Conservation (phyloP, 805 yeast genomes). For the Ogataea salicorniae region DNA sequence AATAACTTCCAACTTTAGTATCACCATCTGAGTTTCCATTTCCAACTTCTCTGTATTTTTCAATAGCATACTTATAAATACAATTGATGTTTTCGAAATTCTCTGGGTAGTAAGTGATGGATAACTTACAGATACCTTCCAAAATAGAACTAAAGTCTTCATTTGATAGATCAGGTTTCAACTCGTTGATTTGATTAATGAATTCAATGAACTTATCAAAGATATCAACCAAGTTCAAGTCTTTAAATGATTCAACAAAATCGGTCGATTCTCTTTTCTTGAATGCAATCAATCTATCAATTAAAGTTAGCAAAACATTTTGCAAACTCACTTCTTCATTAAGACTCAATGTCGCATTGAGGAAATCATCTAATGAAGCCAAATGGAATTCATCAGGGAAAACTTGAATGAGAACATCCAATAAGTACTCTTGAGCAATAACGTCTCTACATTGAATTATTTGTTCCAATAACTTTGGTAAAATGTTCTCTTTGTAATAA, state of each 20-base stretch:
- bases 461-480: constrained; percentile 83
- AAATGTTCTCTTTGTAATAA: constrained; percentile 44
- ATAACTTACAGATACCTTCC: constrained; percentile 58
- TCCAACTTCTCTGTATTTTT: constrained; percentile 27
- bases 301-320: constrained; percentile 61
- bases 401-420: constrained; percentile 89
- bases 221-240: constrained; percentile 26
- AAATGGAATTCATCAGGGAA: constrained; percentile 92
- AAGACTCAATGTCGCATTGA: constrained; percentile 60
- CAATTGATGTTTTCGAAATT: constrained; percentile 55
- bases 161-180: constrained; percentile 61
- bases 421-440: constrained; percentile 85
- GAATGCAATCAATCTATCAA: constrained; percentile 62
- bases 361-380: constrained; percentile 59
- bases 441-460: constrained; percentile 88
- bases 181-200: constrained; percentile 47
- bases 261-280: constrained; percentile 35
- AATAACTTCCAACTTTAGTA: constrained; percentile 26
- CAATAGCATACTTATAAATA: constrained; percentile 51
- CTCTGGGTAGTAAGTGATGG: constrained; percentile 62
- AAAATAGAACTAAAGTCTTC: constrained; percentile 61
- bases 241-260: constrained; percentile 13
- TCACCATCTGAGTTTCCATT: constrained; percentile 11
- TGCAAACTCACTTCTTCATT: constrained; percentile 67
- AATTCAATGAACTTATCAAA: constrained; percentile 67